A percentile compares a stretch with the other conserved stretches of the same genome.
These are phyloP conservation scores for Thinopyrum obtusiflorum DNA, from an alignment of 202 grass and related monocot genomes.

Conservation along the genomic window DNA sequence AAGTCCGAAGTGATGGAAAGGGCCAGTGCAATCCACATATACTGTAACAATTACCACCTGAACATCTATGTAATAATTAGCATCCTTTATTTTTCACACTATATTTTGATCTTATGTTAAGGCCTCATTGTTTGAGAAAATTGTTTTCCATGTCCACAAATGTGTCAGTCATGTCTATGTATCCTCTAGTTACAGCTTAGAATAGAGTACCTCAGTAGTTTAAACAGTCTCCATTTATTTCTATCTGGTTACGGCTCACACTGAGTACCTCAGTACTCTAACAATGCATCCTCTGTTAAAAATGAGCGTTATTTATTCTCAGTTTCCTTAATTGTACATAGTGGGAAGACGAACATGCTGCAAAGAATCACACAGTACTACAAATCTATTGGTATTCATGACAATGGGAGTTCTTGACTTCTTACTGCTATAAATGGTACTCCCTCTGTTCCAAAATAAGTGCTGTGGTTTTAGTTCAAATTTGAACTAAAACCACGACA, in stretches of 20 bases:
- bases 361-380: slow-evolving; percentile 3
- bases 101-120: background rate
- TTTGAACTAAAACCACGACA: too few species aligned
- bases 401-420: background rate
- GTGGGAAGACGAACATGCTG: background rate
- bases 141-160: slow-evolving; percentile 8
- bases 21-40: too few species aligned
- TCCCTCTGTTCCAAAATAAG: too few species aligned
- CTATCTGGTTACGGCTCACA: background rate
- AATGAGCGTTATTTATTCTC: background rate
- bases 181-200: slow-evolving; percentile 19
- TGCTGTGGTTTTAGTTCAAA: too few species aligned
- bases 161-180: background rate
- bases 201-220: background rate
- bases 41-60: background rate
- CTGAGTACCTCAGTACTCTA: background rate
- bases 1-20: too few species aligned
- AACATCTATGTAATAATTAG: slow-evolving; percentile 2
- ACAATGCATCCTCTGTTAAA: background rate
- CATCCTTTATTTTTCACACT: background rate
- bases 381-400: background rate
- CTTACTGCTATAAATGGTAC: background rate
- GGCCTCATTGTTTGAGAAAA: background rate
- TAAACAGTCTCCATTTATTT: slow-evolving; percentile 22
- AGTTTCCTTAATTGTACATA: background rate